phyloP scores from a whole-genome alignment of 2,329 filamentous ascomycete species.

The Trichoderma atroviride region DNA sequence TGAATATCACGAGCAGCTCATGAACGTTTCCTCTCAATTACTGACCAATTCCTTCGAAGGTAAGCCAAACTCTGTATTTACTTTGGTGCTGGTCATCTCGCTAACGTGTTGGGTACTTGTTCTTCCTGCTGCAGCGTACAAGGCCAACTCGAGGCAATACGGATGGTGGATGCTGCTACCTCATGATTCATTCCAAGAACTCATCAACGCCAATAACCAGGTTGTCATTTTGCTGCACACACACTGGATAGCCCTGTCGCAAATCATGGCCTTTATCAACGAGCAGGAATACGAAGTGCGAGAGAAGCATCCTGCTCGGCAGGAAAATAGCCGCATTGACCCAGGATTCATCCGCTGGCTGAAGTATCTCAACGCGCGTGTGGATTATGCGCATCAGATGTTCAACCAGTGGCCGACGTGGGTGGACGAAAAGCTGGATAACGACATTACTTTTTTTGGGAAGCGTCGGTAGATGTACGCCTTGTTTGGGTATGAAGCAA shows the following conservation, averaged over 20 bases:
- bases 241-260: conserved; percentile 59
- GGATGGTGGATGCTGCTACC: conserved; percentile 62
- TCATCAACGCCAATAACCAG: conserved; percentile 53
- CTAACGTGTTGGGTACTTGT: conserved; percentile 1
- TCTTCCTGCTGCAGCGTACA: conserved; percentile 47
- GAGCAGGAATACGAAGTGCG: conserved; percentile 44
- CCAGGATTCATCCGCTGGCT: conserved; percentile 55
- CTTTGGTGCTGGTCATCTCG: not conserved
- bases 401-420: conserved; percentile 59
- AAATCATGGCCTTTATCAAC: conserved; percentile 56
- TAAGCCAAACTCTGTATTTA: conserved; percentile 34
- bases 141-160: conserved; percentile 54
- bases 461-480: conserved; percentile 28
- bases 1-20: conserved; percentile 50
- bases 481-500: not conserved
- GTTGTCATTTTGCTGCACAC: conserved; percentile 51
- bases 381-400: conserved; percentile 47
- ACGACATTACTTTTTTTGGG: conserved; percentile 52
- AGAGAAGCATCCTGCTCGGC: conserved; percentile 35
- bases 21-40: conserved; percentile 54
- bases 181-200: conserved; percentile 53
- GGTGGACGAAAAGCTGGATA: conserved; percentile 55
- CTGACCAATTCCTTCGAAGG: conserved; percentile 57
- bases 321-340: conserved; percentile 38
- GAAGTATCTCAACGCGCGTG: conserved; percentile 51